Evolutionary conservation across 345 rosid species (phyloP), one percentile per base, ranked within the genome.

Genomic region (Lumnitzera littorea): DNA sequence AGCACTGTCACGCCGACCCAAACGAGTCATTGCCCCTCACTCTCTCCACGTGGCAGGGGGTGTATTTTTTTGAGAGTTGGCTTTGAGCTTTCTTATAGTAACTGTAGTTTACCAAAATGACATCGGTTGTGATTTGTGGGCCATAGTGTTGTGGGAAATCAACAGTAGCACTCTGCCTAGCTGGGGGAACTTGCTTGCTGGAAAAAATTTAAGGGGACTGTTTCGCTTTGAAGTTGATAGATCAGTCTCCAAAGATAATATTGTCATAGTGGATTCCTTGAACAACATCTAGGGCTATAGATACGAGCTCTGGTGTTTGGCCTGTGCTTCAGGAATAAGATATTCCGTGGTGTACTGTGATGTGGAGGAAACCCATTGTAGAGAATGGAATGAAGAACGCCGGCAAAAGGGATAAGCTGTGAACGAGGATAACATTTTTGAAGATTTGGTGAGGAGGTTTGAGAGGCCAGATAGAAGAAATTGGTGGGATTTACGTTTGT

Each of bases 141-240:
- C 95, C 91, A 72, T 96, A 92, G 15, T 83, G 99, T 69, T 86
- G 99, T 53, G 97, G 95, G 50, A 95, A 95, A 69, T 95, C 97
- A 0, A 72, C 59, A 3, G 95, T 89, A 31, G 89, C 89, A 5
- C 53, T 63, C 41, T 79, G 81, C 70, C 77, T 95, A 17, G 78
- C 78, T 4, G 89, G 85, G 75, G 70, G n/a, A 74, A 80, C 68
- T 91, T 88, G 92, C 73, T 95, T 11, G 82, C 89, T 2, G 97
- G 91, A 86, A 94, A 94, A 79, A 94, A 84, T 47, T 70, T 94
- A 56, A 76, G 99, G 62, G 99, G 96, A n/a, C 88, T 86, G 29
- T 84, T 95, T 0, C 71, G 99, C 75, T 95, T 97, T 25, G 96
- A 88, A 77, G 99, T 95, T 66, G 99, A 95, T 78, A 85, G 99